Percentiles rank a stretch among this genome's conserved stretches.
phyloP scores from a whole-genome alignment of 2,329 filamentous ascomycete genomes.

The Phyllosticta citribraziliensis region DNA sequence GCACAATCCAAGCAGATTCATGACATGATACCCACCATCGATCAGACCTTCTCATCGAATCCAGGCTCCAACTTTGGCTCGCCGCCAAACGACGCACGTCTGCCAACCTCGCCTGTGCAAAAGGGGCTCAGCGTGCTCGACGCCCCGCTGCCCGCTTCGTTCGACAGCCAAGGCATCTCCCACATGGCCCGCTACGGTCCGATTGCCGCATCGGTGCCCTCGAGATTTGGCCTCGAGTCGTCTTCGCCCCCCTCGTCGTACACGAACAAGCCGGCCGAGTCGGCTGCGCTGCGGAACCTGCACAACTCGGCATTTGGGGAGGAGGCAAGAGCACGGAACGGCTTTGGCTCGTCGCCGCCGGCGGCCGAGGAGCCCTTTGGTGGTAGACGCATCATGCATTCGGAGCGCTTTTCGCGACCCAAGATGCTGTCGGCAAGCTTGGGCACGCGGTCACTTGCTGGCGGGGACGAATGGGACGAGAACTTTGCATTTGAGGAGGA shows the following conservation, averaged over 20 bases:
- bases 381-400: constrained; percentile 54
- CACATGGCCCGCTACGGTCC: constrained; percentile 83
- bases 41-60: constrained; percentile 49
- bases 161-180: constrained; percentile 92
- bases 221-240: constrained; percentile 81
- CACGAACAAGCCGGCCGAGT: constrained; percentile 49
- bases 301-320: constrained; percentile 59
- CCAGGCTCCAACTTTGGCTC: constrained; percentile 66
- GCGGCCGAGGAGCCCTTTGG: constrained; percentile 54
- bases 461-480: constrained; percentile 49
- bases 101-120: constrained; percentile 67
- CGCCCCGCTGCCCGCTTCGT: constrained; percentile 84
- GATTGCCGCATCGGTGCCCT: constrained; percentile 84
- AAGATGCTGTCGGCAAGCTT: constrained; percentile 53
- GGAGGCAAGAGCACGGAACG: constrained; percentile 52
- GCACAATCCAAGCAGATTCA: constrained; percentile 28
- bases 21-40: constrained; percentile 45
- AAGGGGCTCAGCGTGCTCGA: constrained; percentile 81
- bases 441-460: constrained; percentile 34
- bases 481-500: constrained; percentile 79
- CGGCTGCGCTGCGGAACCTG: constrained; percentile 51
- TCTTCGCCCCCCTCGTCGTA: constrained; percentile 64
- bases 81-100: constrained; percentile 61
- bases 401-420: constrained; percentile 51
- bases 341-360: constrained; percentile 44